Evolutionary conservation across 768 basidiomycete genomes (phyloP).

Genomic region (Cyclocybe cylindracea): DNA sequence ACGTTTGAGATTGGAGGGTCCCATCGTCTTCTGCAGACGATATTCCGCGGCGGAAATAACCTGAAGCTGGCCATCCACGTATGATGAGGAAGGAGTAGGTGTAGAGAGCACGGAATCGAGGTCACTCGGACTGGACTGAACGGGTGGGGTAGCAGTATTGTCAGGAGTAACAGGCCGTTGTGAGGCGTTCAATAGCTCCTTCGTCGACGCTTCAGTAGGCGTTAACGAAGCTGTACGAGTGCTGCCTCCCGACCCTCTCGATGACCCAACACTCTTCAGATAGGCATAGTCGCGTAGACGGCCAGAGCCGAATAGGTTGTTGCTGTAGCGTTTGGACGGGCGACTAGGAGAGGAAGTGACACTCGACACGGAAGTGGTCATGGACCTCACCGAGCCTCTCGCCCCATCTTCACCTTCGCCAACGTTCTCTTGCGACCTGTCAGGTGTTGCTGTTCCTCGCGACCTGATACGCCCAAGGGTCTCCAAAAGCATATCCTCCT

Average conservation of each 20-base stretch:
- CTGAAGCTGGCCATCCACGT: conserved; percentile 29
- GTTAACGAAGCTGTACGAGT: conserved; percentile 51
- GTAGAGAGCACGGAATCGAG: conserved; percentile 39
- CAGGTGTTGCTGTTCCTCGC: conserved; percentile 26
- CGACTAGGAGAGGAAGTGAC: conserved; percentile 49
- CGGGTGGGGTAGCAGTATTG: conserved; percentile 36
- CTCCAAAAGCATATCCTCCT: conserved; percentile 84
- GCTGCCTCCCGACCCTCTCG: conserved; percentile 39
- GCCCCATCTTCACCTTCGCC: conserved; percentile 29
- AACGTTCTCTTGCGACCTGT: conserved; percentile 37
- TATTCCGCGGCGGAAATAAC: conserved; percentile 41
- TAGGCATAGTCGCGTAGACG: conserved; percentile 75
- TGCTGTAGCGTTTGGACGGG: conserved; percentile 75
- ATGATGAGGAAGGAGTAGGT: conserved; percentile 37
- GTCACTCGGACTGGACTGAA: conserved; percentile 39
- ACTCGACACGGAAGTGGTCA: conserved; percentile 40
- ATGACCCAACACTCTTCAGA: conserved; percentile 53
- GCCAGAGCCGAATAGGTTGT: conserved; percentile 85
- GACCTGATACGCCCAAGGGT: conserved; percentile 55
- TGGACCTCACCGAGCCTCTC: conserved; percentile 33
- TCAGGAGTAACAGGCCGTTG: conserved; percentile 61
- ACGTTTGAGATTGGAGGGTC: conserved; percentile 53
- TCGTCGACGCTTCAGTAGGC: conserved; percentile 45
- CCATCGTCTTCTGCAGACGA: conserved; percentile 50
- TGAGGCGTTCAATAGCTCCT: conserved; percentile 40